Conservation (phyloP, 306 rosid genomes). For the Prosopis cineraria region DNA sequence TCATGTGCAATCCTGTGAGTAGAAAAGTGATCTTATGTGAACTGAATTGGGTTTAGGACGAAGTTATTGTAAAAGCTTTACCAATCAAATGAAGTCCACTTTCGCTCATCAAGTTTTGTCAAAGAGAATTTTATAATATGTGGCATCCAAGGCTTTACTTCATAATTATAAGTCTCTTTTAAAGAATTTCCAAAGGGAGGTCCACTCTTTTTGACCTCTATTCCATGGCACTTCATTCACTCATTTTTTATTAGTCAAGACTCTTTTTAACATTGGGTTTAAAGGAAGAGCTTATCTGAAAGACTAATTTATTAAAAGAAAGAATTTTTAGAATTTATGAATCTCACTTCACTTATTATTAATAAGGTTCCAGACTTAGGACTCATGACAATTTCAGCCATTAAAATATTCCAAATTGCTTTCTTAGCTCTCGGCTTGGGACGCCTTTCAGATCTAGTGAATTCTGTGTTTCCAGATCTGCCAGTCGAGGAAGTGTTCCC, state of each 20-base stretch:
- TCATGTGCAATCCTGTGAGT: too few species aligned
- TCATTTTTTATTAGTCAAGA: too few species aligned
- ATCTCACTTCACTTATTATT: too few species aligned
- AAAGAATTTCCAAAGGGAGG: too few species aligned
- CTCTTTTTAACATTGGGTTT: too few species aligned
- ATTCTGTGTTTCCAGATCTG: constrained; percentile 83
- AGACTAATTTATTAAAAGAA: too few species aligned
- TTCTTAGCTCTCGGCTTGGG: constrained; percentile 85
- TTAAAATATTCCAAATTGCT: constrained; percentile 89
- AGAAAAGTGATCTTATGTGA: constrained; percentile 86
- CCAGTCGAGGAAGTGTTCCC: constrained; percentile 95
- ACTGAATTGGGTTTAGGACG: constrained; percentile 92
- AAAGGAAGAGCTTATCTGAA: too few species aligned
- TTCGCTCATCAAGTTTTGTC: constrained; percentile 94
- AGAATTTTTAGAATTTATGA: too few species aligned
- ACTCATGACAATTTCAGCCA: constrained; percentile 83
- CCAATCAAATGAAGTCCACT: constrained; percentile 94
- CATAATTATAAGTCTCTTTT: constrained; percentile 89
- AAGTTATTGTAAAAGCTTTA: constrained; percentile 91
- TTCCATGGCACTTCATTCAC: too few species aligned
- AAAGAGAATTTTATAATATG: constrained; percentile 87
- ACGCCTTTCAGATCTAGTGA: constrained; percentile 94
- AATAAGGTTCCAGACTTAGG: too few species aligned
- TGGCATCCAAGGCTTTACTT: constrained; percentile 90
- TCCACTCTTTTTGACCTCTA: too few species aligned